Percentiles rank a stretch among this genome's conserved stretches.
These are phyloP conservation scores for Platanthera guangdongensis DNA, from an alignment of 106 monocot genomes.

Conservation along the genomic window DNA sequence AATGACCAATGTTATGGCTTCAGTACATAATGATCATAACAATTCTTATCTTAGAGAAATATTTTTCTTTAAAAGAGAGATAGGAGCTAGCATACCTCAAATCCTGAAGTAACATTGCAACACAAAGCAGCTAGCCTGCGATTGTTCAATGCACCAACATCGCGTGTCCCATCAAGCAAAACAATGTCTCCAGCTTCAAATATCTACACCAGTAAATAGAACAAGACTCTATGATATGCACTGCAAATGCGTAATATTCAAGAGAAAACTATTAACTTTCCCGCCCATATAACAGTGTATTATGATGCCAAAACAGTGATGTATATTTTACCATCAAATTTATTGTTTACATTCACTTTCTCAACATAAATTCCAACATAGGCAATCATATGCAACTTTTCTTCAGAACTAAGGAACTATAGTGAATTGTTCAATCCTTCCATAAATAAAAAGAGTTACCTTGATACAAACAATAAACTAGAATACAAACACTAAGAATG, in stretches of 20 bases:
- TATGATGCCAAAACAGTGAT: background rate
- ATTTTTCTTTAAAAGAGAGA: background rate
- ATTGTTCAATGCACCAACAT: conserved; percentile 91
- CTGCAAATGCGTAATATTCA: background rate
- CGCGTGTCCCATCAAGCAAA: conserved; percentile 35
- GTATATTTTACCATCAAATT: background rate
- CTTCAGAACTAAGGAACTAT: background rate
- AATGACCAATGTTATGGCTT: no score
- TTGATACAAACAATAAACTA: no score
- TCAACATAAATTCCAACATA: no score
- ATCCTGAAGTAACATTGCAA: conserved; percentile 63
- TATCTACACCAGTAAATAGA: conserved; percentile 36
- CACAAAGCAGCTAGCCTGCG: conserved; percentile 74
- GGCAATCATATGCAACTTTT: background rate
- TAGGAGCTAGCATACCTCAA: conserved; percentile 55
- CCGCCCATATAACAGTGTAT: background rate
- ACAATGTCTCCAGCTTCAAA: conserved; percentile 99
- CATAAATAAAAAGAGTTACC: no score
- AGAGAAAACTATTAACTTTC: background rate
- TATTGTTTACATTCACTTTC: no score
- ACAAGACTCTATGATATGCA: conserved; percentile 2
- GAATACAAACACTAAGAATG: no score
- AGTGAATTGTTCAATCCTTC: no score
- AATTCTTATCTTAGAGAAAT: no score
- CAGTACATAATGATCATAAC: no score